These are phyloP conservation scores for Carallia brachiata DNA, from an alignment of 345 rosid genomes.

Conservation along the genomic window DNA sequence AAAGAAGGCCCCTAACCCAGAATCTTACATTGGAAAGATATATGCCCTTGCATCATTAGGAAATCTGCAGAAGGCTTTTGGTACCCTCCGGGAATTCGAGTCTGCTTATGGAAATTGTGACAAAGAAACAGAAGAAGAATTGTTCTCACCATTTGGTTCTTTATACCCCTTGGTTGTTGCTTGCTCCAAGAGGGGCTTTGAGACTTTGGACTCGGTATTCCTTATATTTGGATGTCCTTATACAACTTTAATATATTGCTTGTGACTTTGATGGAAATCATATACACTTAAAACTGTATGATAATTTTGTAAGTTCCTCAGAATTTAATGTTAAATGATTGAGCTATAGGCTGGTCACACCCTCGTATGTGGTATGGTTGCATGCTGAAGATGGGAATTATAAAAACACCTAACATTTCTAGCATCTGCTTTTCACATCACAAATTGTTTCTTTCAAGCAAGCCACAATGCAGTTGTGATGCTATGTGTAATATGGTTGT, in stretches of 20 bases:
- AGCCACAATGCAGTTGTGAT: neutral
- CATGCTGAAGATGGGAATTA: too few relatives aligned
- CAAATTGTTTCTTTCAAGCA: neutral
- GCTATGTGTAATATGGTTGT: too few relatives aligned
- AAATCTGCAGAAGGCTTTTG: constrained; percentile 69
- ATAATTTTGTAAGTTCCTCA: too few relatives aligned
- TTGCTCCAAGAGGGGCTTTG: constrained; percentile 82
- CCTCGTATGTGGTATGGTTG: too few relatives aligned
- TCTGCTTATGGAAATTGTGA: constrained; percentile 43
- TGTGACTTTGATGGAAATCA: neutral
- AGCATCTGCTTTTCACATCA: neutral
- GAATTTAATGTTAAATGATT: too few relatives aligned
- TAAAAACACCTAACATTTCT: neutral
- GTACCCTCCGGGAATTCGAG: constrained; percentile 69
- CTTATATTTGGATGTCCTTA: constrained; percentile 1
- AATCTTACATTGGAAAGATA: constrained; percentile 72
- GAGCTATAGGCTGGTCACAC: too few relatives aligned
- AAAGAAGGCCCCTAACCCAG: constrained; percentile 68
- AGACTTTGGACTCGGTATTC: constrained; percentile 76
- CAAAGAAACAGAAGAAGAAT: constrained; percentile 48
- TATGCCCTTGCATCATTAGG: constrained; percentile 74
- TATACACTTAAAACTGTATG: neutral
- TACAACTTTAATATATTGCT: neutral
- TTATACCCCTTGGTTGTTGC: constrained; percentile 75
- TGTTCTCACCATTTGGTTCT: constrained; percentile 86